Base-by-base conservation (phyloP, 805 yeast species). In the Pachysolen tannophilus region DNA sequence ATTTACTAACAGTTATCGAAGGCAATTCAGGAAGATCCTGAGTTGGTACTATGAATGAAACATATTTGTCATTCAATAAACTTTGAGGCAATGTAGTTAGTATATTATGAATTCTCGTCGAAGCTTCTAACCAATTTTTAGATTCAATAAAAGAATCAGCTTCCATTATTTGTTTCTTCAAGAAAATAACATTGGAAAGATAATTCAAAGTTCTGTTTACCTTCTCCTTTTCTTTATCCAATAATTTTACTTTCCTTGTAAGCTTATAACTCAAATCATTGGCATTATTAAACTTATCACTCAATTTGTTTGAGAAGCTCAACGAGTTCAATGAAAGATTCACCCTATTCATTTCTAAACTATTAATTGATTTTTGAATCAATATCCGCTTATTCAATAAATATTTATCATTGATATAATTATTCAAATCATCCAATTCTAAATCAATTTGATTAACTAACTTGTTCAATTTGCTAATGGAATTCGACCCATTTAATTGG, bases 21-120 rank as follows among this genome's bases (percentile, higher is more conserved):
- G 98, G 97, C 34, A 71, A 60, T 33, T 85, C 94, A 0, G 96
- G 95, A 11, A 87, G 67, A 37, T 85, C 94, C 8, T 82, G 65
- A 0, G 94, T 77, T 1, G 98, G 98, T 13, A 90, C 90, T 48
- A 82, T 83, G 30, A 68, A 76, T 33, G 77, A 69, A 2, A 94
- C 90, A 55, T 81, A 87, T 36, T 72, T 63, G 14, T 95, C 88
- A 11, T 57, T 43, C 17, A 68, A 61, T 11, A 82, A 51, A 1
- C 64, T 67, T 1, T 55, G 45, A 0, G 94, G 84, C 26, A 90
- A 58, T 6, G 52, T 37, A 31, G 70, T 60, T 4, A 81, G 75
- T 19, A 60, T 61, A 38, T 59, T 50, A 13, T 57, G 49, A 4
- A 87, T 80, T 13, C 86, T 71, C 35, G 61, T 62, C 0, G 95